Conservation (phyloP, 208 protist genomes). For the Polymyxa betae region DNA sequence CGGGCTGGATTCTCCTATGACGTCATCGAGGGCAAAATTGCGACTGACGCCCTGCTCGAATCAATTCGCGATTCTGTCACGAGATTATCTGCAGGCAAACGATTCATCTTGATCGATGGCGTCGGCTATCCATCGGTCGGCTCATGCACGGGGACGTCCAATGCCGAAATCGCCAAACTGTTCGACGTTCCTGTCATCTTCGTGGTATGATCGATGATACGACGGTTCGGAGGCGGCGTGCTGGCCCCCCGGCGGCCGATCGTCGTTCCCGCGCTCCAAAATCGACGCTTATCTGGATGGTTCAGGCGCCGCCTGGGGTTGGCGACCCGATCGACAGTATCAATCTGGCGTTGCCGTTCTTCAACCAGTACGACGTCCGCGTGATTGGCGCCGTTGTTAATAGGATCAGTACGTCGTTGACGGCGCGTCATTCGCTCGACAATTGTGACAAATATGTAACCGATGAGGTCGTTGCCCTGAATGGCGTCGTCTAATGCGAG, state of each 20-base stretch:
- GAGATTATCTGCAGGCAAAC: neutral
- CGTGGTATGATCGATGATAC: neutral
- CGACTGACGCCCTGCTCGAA: neutral
- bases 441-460: slow-evolving; percentile 30
- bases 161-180: slow-evolving; percentile 3
- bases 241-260: too few relatives aligned
- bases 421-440: neutral
- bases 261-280: too few relatives aligned
- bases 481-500: neutral
- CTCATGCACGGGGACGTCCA: slow-evolving; percentile 37
- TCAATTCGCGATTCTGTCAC: neutral
- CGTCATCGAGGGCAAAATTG: neutral
- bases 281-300: neutral
- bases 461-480: neutral
- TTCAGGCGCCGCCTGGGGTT: neutral
- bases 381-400: slow-evolving; percentile 14
- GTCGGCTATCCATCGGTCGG: slow-evolving; percentile 26
- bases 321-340: slow-evolving; percentile 31
- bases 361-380: neutral
- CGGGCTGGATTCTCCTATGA: slow-evolving; percentile 17
- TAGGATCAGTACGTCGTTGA: neutral
- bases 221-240: too few relatives aligned
- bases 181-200: slow-evolving; percentile 31
- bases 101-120: slow-evolving; percentile 37
- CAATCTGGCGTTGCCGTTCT: slow-evolving; percentile 12